Base-by-base conservation (phyloP, 2,329 filamentous ascomycete genomes). In the Ophiostoma sp. region DNA sequence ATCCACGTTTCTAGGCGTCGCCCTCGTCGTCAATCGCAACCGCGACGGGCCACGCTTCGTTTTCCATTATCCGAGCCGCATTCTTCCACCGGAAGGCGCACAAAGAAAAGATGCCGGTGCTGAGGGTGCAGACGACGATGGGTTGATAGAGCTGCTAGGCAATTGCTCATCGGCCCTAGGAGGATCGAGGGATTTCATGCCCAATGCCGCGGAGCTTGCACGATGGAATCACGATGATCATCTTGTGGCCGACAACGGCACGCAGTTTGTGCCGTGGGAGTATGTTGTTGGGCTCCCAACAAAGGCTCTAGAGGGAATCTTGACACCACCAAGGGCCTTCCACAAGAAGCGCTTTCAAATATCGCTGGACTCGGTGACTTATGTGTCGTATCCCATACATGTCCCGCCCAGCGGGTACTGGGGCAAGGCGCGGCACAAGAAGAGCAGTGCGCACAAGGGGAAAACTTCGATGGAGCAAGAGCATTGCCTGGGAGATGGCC, bases 321-420 rank as follows among this genome's bases (percentile, higher is more conserved):
- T 97, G 69, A 93, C 90, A 0, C 93, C 93, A 0, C 87, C 87
- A 10, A 84, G 87, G 15, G 86, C 89, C 10, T 93, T 91, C 78
- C 90, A 95, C 80, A 96, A 94, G 81, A 87, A 85, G 74, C 86
- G 89, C 33, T 96, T 96, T 76, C 91, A 96, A 77, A 83, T 96
- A 71, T 90, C 89, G 0, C 83, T 97, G 10, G 92, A 96, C 75
- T 90, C 92, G 65, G 82, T 94, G 57, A 88, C 89, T 71, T 95
- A 92, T 76, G 83, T 96, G 23, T 93, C 93, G 0, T 93, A 92
- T 79, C 93, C 93, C 4, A 87, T 96, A 57, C 93, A 94, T 78
- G 90, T 93, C 54, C 88, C 89, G 1, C 88, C 92, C 75, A 91
- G 92, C 77, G 92, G 92, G 1, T 84, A 85, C 57, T 95, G 92